A percentile compares a stretch with the other conserved stretches of the same genome.
Evolutionary conservation across 768 basidiomycete genomes (phyloP).

Genomic region (Holtermanniella nyarrowii): DNA sequence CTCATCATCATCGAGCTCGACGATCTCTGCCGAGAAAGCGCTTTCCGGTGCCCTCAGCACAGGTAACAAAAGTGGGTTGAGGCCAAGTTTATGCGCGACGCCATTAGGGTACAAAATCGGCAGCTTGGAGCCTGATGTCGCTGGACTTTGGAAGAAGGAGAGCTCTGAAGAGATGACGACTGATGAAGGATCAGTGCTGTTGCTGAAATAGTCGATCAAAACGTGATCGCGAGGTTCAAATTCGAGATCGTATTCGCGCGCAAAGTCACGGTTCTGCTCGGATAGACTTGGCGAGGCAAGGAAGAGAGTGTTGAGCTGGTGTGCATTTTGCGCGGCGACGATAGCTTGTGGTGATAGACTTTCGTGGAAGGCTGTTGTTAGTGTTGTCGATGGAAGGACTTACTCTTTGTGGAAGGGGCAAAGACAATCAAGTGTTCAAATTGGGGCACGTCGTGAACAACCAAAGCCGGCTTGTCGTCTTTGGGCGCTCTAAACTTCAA

Average conservation of each 20-base stretch:
- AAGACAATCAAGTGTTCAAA: conserved; percentile 83
- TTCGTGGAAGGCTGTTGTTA: conserved; percentile 69
- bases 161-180: conserved; percentile 52
- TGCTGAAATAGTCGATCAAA: conserved; percentile 75
- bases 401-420: conserved; percentile 76
- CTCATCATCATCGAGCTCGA: conserved; percentile 53
- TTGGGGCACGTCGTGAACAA: conserved; percentile 59
- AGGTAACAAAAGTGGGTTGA: conserved; percentile 62
- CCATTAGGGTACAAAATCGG: conserved; percentile 30
- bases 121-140: conserved; percentile 9
- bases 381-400: conserved; percentile 21
- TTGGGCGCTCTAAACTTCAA: conserved; percentile 78
- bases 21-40: conserved; percentile 34
- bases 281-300: conserved; percentile 53
- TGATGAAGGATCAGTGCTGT: conserved; percentile 56
- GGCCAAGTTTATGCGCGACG: conserved; percentile 23
- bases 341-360: conserved; percentile 60
- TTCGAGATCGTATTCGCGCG: conserved; percentile 82
- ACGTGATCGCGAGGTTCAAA: conserved; percentile 75
- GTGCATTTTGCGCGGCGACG: conserved; percentile 44
- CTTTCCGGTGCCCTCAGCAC: conserved; percentile 61
- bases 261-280: conserved; percentile 64
- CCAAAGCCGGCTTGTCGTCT: conserved; percentile 56
- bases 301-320: conserved; percentile 65
- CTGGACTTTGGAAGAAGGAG: conserved; percentile 52